A percentile compares a stretch with the other conserved stretches of the same genome.
phyloP scores from a whole-genome alignment of 2,329 filamentous ascomycete species.

The Epicoccum sorghinum region DNA sequence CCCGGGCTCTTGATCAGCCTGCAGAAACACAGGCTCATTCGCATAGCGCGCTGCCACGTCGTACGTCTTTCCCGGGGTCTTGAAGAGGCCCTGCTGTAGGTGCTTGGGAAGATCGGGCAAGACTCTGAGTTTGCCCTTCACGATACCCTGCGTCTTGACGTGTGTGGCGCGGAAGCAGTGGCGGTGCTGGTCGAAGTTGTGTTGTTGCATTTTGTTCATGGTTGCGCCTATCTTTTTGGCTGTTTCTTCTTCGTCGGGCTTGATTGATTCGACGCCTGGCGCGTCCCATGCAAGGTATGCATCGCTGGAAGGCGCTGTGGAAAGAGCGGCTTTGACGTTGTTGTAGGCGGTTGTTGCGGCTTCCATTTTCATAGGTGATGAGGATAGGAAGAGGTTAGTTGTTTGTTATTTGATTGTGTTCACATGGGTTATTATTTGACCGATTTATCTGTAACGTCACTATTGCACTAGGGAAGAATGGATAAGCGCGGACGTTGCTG shows the following conservation, averaged over 20 bases:
- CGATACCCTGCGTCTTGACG: conserved; percentile 40
- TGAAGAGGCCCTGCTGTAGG: conserved; percentile 47
- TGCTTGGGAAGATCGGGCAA: conserved; percentile 33
- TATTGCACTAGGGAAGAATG: too few relatives aligned
- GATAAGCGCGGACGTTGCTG: background rate
- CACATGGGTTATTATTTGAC: background rate
- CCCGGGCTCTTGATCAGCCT: conserved; percentile 43
- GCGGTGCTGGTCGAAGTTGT: conserved; percentile 49
- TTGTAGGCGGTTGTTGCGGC: conserved; percentile 1
- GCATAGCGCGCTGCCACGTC: conserved; percentile 48
- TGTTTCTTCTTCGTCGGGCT: conserved; percentile 43
- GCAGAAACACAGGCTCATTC: conserved; percentile 45
- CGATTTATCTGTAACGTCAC: too few relatives aligned
- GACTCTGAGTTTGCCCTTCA: conserved; percentile 24
- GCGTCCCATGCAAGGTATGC: conserved; percentile 39
- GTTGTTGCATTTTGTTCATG: conserved; percentile 49
- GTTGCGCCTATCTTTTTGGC: conserved; percentile 44
- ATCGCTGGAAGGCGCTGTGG: conserved; percentile 28
- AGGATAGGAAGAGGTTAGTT: too few relatives aligned
- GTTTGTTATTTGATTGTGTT: background rate
- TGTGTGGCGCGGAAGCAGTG: conserved; percentile 48
- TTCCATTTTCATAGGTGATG: background rate
- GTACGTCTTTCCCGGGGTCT: conserved; percentile 37
- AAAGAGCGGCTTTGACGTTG: conserved; percentile 15
- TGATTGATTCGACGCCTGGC: conserved; percentile 40